Conservation (phyloP, 2,329 filamentous ascomycete species). For the Alternaria panax region DNA sequence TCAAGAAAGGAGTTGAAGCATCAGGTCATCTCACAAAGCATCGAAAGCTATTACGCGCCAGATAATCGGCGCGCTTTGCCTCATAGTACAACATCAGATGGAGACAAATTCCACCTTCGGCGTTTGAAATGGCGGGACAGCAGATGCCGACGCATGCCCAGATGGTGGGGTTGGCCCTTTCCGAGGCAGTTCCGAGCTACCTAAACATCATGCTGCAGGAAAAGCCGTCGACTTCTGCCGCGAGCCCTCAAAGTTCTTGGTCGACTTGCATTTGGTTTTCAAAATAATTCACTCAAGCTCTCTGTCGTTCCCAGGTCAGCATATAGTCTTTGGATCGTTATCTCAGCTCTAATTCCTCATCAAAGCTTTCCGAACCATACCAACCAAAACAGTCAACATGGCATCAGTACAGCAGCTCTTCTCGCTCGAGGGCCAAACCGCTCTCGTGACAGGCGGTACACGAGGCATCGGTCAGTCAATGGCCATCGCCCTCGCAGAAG, state of each 20-base stretch:
- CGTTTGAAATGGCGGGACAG: slow-evolving; percentile 38
- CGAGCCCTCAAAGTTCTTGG: not conserved
- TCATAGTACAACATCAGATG: slow-evolving; percentile 30
- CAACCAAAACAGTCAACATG: slow-evolving; percentile 27
- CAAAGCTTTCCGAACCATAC: slow-evolving; percentile 14
- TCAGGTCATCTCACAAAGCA: slow-evolving; percentile 7
- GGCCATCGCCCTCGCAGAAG: slow-evolving; percentile 60
- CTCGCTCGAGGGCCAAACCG: slow-evolving; percentile 59
- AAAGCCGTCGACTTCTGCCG: slow-evolving; percentile 13
- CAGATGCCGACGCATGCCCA: slow-evolving; percentile 34
- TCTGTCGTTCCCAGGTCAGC: not conserved
- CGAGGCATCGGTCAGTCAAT: slow-evolving; percentile 60
- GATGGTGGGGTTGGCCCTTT: slow-evolving; percentile 33
- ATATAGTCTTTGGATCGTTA: not conserved
- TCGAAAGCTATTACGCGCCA: slow-evolving; percentile 20
- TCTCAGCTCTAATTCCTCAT: not conserved
- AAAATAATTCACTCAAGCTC: not conserved
- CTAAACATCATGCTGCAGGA: slow-evolving; percentile 14
- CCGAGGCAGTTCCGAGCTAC: slow-evolving; percentile 36
- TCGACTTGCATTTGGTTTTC: not conserved
- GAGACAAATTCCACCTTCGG: slow-evolving; percentile 42
- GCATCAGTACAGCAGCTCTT: slow-evolving; percentile 53
- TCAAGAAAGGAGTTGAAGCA: not conserved
- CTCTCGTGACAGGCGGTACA: slow-evolving; percentile 59
- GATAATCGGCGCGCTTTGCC: slow-evolving; percentile 29